Percentiles rank a stretch among this genome's conserved stretches.
phyloP scores from a whole-genome alignment of 495 filamentous ascomycete species.

The Ramalina peruviana region DNA sequence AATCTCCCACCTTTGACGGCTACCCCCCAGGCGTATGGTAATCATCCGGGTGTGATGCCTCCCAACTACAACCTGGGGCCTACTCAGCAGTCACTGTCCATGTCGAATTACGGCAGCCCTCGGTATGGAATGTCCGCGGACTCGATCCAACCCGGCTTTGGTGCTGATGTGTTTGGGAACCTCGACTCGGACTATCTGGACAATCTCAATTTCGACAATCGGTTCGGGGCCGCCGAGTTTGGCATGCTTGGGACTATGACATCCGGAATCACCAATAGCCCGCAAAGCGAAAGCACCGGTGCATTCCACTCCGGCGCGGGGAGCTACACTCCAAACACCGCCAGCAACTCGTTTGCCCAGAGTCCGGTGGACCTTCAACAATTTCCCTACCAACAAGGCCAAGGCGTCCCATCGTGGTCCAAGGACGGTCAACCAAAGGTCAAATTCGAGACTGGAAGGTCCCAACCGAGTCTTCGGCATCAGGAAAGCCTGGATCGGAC shows the following conservation, averaged over 20 bases:
- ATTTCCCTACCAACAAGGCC: constrained; percentile 4
- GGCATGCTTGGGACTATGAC: constrained; percentile 91
- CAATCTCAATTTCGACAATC: constrained; percentile 87
- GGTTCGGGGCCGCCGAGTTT: constrained; percentile 87
- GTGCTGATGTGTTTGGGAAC: constrained; percentile 64
- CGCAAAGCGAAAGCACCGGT: constrained; percentile 42
- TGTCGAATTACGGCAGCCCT: constrained; percentile 14
- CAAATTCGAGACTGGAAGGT: neutral
- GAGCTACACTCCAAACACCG: constrained; percentile 15
- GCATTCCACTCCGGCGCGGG: constrained; percentile 19
- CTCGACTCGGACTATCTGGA: constrained; percentile 57
- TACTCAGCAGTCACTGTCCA: constrained; percentile 14
- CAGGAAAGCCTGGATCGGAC: constrained; percentile 19
- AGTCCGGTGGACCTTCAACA: constrained; percentile 6
- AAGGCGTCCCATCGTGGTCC: neutral
- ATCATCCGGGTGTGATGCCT: constrained; percentile 16
- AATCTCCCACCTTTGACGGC: constrained; percentile 21
- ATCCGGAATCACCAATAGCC: constrained; percentile 66
- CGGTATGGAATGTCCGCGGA: constrained; percentile 18
- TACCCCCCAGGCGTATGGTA: constrained; percentile 33
- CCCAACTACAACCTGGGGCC: constrained; percentile 13
- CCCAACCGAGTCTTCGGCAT: neutral
- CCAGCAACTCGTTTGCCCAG: neutral
- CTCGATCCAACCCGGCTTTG: constrained; percentile 35
- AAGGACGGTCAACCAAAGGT: neutral